phyloP scores from a whole-genome alignment of 2,329 filamentous ascomycete genomes.

The Atkinsonella hypoxylon region DNA sequence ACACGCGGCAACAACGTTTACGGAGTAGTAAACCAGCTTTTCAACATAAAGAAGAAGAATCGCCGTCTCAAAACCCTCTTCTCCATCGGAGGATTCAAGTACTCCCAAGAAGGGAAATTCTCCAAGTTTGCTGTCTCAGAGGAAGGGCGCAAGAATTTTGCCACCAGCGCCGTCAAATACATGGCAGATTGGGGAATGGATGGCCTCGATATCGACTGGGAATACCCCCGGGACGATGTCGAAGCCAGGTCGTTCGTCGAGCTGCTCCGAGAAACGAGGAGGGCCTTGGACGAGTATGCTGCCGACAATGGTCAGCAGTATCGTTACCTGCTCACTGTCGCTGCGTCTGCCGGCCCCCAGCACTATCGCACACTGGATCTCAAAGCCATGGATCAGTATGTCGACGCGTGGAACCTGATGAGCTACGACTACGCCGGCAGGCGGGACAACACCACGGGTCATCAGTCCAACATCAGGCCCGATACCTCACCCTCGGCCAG shows the following conservation, averaged over 20 bases:
- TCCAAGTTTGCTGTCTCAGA: conserved; percentile 48
- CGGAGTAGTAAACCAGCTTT: conserved; percentile 68
- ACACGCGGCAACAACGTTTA: conserved; percentile 54
- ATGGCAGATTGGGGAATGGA: conserved; percentile 56
- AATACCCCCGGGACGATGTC: conserved; percentile 30
- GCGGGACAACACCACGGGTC: conserved; percentile 51
- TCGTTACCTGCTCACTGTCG: conserved; percentile 39
- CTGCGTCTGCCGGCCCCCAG: conserved; percentile 33
- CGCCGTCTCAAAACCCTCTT: conserved; percentile 68
- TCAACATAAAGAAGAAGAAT: conserved; percentile 62
- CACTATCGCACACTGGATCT: conserved; percentile 41
- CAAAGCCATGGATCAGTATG: conserved; percentile 39
- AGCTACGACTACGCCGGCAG: conserved; percentile 59
- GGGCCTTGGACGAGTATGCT: conserved; percentile 32
- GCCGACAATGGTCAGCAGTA: conserved; percentile 26
- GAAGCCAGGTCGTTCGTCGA: conserved; percentile 30
- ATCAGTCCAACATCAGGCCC: conserved; percentile 58
- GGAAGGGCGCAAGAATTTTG: conserved; percentile 52
- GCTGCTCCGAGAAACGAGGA: conserved; percentile 30
- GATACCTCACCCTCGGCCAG: conserved; percentile 36
- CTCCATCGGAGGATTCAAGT: conserved; percentile 73
- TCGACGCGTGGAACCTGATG: conserved; percentile 53
- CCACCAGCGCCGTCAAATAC: conserved; percentile 52
- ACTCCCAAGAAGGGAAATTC: conserved; percentile 51
- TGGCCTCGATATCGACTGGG: conserved; percentile 46